Conservation (phyloP, 1,284 basidiomycete species). For the Amylostereum chailletii region DNA sequence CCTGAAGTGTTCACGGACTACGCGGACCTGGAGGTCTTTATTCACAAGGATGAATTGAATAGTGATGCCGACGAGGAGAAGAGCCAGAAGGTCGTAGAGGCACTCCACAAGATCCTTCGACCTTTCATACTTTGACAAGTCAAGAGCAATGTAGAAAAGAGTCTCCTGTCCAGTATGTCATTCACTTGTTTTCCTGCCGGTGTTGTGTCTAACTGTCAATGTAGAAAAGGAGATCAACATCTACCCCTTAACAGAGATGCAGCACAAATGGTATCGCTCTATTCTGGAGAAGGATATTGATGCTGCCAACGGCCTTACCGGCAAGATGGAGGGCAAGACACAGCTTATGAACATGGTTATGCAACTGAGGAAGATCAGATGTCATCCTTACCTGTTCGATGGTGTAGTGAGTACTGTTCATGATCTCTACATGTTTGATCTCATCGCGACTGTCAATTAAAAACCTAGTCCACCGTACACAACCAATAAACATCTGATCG, state of each 20-base stretch:
- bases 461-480: slow-evolving; percentile 98
- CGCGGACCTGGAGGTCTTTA: slow-evolving; percentile 64
- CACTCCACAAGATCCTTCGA: slow-evolving; percentile 92
- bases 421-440: background rate
- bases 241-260: slow-evolving; percentile 97
- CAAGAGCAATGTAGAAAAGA: slow-evolving; percentile 97
- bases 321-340: slow-evolving; percentile 99
- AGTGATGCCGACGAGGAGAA: slow-evolving; percentile 77
- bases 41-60: slow-evolving; percentile 73
- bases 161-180: slow-evolving; percentile 80
- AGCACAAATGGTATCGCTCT: slow-evolving; percentile 94
- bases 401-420: slow-evolving; percentile 61
- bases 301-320: slow-evolving; percentile 90
- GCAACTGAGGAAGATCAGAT: slow-evolving; percentile 87
- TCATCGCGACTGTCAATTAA: no score
- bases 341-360: slow-evolving; percentile 98
- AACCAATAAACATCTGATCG: slow-evolving; percentile 92
- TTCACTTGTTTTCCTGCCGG: background rate
- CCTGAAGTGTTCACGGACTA: slow-evolving; percentile 81
- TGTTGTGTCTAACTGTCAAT: slow-evolving; percentile 8
- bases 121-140: slow-evolving; percentile 94
- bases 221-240: slow-evolving; percentile 98
- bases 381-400: slow-evolving; percentile 82
- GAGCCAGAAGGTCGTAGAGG: slow-evolving; percentile 92
- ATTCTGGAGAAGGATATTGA: slow-evolving; percentile 99